Conservation (phyloP, 257 asterid species). For the Forsythia suspensa region DNA sequence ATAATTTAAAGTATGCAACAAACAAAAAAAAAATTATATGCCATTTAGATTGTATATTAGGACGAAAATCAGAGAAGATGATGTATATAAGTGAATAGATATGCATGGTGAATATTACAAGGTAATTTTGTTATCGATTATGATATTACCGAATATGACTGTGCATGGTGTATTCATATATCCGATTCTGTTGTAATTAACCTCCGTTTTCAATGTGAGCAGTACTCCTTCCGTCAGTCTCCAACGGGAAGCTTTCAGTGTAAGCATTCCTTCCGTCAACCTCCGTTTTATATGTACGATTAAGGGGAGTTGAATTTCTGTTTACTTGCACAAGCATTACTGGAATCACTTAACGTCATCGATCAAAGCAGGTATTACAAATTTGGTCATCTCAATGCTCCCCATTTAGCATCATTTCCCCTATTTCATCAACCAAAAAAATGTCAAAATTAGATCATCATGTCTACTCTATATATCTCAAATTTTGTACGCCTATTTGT, state of each 20-base stretch:
- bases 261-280: constrained; percentile 25
- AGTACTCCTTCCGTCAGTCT: too few relatives aligned
- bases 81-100: too few relatives aligned
- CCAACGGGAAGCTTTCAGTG: constrained; percentile 77
- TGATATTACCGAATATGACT: neutral
- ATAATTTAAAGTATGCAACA: too few relatives aligned
- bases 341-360: neutral
- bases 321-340: neutral
- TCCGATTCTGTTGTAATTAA: neutral
- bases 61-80: neutral
- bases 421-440: too few relatives aligned
- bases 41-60: neutral
- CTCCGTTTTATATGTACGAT: neutral
- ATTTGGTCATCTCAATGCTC: too few relatives aligned
- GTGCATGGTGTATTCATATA: constrained; percentile 46
- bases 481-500: too few relatives aligned
- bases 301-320: neutral
- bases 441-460: too few relatives aligned
- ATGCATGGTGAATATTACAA: neutral
- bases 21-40: too few relatives aligned
- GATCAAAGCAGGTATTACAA: too few relatives aligned
- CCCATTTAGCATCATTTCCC: too few relatives aligned
- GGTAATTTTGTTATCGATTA: neutral
- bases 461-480: too few relatives aligned
- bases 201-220: constrained; percentile 7